phyloP scores from a whole-genome alignment of 164 flowering plant species.

The grape (Vitis vinifera) region DNA sequence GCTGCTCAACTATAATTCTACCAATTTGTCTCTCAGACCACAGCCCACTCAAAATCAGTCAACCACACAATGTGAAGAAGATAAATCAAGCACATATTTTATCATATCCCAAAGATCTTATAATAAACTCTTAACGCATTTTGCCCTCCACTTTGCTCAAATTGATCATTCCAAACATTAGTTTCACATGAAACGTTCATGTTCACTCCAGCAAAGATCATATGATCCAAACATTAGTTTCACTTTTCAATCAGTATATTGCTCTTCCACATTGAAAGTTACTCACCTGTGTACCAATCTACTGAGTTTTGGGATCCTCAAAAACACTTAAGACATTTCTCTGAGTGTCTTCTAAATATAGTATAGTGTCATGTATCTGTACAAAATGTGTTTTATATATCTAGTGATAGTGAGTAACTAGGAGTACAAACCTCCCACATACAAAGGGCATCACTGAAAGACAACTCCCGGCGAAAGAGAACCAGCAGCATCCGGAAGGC shows the following conservation, averaged over 20 bases:
- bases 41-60: no score
- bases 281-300: background rate
- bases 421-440: slow-evolving; percentile 91
- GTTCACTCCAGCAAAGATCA: no score
- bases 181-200: no score
- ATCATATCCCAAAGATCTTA: no score
- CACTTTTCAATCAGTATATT: background rate
- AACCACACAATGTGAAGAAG: no score
- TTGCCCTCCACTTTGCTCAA: no score
- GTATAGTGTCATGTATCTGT: background rate
- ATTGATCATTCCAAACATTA: no score
- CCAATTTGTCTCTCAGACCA: no score
- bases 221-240: no score
- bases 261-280: background rate
- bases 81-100: no score
- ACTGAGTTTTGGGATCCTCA: background rate
- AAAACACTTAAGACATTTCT: background rate
- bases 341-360: background rate
- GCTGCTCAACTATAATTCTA: no score
- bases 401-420: background rate
- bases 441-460: slow-evolving; percentile 77
- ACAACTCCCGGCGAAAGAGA: slow-evolving; percentile 85
- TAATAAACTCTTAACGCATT: no score
- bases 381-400: background rate
- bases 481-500: slow-evolving; percentile 91